Evolutionary conservation across 257 asterid species (phyloP).

Genomic region (Echium plantagineum): DNA sequence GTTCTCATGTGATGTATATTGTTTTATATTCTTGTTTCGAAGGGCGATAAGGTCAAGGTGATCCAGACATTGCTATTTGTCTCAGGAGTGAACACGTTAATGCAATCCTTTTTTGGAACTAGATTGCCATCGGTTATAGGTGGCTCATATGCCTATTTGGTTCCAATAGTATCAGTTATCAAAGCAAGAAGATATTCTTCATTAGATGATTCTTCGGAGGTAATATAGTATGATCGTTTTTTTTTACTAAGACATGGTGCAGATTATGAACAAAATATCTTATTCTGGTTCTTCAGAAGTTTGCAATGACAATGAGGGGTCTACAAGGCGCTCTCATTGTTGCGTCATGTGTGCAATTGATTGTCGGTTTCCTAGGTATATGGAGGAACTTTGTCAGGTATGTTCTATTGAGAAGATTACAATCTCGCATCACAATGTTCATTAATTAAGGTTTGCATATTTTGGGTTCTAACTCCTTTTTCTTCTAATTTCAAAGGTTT

Average conservation of each 20-base stretch:
- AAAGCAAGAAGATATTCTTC: constrained; percentile 25
- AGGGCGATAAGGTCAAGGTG: constrained; percentile 66
- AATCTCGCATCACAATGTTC: not conserved
- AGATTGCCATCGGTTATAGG: constrained; percentile 58
- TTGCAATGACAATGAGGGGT: constrained; percentile 52
- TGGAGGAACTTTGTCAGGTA: constrained; percentile 73
- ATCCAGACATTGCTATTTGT: constrained; percentile 49
- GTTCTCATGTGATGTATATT: not conserved
- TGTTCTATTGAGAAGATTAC: constrained; percentile 5
- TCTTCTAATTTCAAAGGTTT: constrained; percentile 26
- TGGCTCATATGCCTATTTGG: constrained; percentile 54
- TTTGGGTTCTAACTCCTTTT: not conserved
- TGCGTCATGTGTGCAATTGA: constrained; percentile 51
- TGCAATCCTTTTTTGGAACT: constrained; percentile 69
- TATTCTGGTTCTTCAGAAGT: constrained; percentile 31
- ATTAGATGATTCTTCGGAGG: constrained; percentile 35
- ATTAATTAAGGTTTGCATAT: not conserved
- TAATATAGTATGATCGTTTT: constrained; percentile 6
- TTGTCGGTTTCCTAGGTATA: constrained; percentile 49
- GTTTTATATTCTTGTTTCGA: constrained; percentile 9
- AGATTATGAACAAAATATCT: not conserved
- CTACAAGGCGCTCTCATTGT: constrained; percentile 70
- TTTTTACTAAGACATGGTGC: not conserved
- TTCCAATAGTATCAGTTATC: constrained; percentile 45
- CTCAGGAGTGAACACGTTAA: constrained; percentile 57